Evolutionary conservation across 768 basidiomycete species (phyloP), one percentile per base, ranked within the genome.

Genomic region (Phylloporus sp.): DNA sequence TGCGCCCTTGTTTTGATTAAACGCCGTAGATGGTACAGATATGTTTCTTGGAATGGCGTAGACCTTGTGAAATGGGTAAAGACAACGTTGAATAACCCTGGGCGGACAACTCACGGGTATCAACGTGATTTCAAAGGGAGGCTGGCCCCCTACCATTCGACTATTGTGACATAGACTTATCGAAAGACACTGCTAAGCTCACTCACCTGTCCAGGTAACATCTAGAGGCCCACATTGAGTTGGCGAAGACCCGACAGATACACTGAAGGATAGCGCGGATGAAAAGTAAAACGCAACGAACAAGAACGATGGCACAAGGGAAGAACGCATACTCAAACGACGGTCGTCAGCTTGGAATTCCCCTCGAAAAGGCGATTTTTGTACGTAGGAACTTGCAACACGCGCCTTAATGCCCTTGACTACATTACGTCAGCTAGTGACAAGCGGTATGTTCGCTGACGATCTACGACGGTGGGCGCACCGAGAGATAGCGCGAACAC

Each of bases 201-300:
- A 52, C 73, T 61, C 60, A 85, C 88, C 86, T 50, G 72, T 70
- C 86, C 86, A 88, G 28, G 76, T 72, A 46, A 91, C 59, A 40
- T 67, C 61, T n/a, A 88, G 67, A 61, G 78, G 65, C 55, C 80
- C 86, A 62, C 88, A 91, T 63, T 83, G 70, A 0, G 81, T 75
- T 5, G 84, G 77, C 53, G 27, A 70, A 68, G 62, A 61, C 35
- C 61, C 81, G 76, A 54, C 72, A 63, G 72, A 57, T 26, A 87
- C 85, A 22, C 76, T 79, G 62, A 75, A 76, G 24, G 71, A 60
- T 16, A 43, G 48, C 11, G 50, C 71, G 27, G 43, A 23, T 10
- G 58, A 51, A 56, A 59, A 45, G 38, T 45, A 70, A 39, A 45
- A 43, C 51, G 64, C 52, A 61, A 57, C 52, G 46, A 42, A 61